A percentile compares a stretch with the other conserved stretches of the same genome.
Conservation (phyloP, 2,329 filamentous ascomycete species). For the Aspergillus pseudotamarii region DNA sequence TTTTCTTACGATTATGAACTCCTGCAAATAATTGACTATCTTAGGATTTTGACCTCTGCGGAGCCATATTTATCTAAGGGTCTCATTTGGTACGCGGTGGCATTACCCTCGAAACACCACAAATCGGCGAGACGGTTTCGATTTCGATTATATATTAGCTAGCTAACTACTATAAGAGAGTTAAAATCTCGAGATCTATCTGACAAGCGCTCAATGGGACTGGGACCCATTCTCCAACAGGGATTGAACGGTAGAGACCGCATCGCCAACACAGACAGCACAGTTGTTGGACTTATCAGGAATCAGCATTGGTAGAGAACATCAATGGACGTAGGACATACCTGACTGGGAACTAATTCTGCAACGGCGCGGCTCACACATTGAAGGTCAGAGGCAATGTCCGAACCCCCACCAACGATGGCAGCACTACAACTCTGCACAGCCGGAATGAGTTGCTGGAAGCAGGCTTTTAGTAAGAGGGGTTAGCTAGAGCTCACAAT, state of each 20-base stretch:
- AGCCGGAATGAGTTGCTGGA: neutral
- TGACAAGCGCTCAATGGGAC: neutral
- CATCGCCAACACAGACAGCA: neutral
- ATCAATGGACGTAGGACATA: neutral
- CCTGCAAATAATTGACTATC: too few species aligned
- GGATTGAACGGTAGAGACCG: neutral
- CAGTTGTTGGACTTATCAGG: neutral
- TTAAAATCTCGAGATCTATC: neutral
- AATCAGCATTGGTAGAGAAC: neutral
- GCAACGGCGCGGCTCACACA: neutral
- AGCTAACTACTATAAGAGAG: neutral
- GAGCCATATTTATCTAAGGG: neutral
- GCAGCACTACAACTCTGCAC: neutral
- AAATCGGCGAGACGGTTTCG: neutral
- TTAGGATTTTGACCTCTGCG: neutral
- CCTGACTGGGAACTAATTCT: neutral
- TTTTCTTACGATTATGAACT: neutral
- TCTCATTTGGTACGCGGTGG: rapidly evolving
- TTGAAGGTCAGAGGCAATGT: neutral
- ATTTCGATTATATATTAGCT: neutral
- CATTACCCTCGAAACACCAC: neutral
- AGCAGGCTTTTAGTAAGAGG: too few species aligned
- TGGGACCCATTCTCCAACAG: neutral
- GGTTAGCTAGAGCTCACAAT: too few species aligned
- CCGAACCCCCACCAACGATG: neutral